These are phyloP conservation scores for Tillandsia fasciculata DNA, from an alignment of 176 grass and related monocot genomes.

Conservation along the genomic window DNA sequence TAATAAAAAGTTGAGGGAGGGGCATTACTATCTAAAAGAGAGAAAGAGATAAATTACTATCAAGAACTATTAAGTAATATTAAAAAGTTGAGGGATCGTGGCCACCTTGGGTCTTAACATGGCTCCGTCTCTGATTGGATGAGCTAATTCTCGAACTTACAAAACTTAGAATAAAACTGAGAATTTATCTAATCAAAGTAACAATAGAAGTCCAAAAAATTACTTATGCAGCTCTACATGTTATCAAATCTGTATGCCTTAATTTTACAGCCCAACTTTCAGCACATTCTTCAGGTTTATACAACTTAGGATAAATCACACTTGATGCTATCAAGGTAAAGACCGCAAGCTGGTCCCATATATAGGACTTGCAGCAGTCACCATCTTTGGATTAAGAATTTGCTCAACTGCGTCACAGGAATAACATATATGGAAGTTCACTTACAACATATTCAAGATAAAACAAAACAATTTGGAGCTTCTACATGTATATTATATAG, in stretches of 20 bases:
- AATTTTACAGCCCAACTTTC: neutral
- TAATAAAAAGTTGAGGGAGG: too few relatives aligned
- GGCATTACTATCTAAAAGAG: too few relatives aligned
- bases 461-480: neutral
- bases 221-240: neutral
- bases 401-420: conserved; percentile 57
- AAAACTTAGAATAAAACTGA: too few relatives aligned
- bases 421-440: conserved; percentile 14
- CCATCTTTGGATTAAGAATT: conserved; percentile 65
- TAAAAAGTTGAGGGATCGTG: too few relatives aligned
- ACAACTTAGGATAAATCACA: conserved; percentile 47
- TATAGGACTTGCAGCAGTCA: conserved; percentile 65
- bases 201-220: too few relatives aligned
- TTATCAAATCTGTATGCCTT: neutral
- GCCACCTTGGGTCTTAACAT: too few relatives aligned
- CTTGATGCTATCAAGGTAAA: conserved; percentile 87
- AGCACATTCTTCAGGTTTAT: conserved; percentile 18
- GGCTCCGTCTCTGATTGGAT: too few relatives aligned
- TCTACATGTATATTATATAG: too few relatives aligned
- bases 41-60: too few relatives aligned
- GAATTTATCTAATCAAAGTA: too few relatives aligned
- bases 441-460: conserved; percentile 13
- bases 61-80: too few relatives aligned
- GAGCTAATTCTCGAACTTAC: too few relatives aligned
- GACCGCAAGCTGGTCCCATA: conserved; percentile 84